A percentile compares a stretch with the other conserved stretches of the same genome.
Conservation (phyloP, 768 basidiomycete genomes). For the Tephrocybe sp. region DNA sequence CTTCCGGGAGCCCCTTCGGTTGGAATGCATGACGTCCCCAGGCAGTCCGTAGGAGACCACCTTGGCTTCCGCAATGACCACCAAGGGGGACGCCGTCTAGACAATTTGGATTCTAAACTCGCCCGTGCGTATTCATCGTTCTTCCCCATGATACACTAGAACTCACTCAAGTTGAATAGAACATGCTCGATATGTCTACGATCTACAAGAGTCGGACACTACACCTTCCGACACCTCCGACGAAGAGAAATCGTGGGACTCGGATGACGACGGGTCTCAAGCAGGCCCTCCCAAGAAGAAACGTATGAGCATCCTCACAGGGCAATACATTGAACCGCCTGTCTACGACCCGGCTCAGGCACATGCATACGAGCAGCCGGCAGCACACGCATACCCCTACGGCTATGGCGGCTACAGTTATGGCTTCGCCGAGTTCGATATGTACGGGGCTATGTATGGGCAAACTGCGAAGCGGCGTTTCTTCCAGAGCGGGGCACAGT, state of each 20-base stretch:
- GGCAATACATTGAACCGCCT: constrained; percentile 55
- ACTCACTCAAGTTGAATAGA: constrained; percentile 37
- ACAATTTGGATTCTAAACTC: constrained; percentile 68
- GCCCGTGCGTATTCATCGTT: constrained; percentile 54
- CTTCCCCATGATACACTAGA: not conserved
- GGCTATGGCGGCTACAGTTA: constrained; percentile 41
- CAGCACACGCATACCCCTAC: constrained; percentile 18
- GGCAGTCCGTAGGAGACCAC: constrained; percentile 64
- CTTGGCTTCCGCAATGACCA: constrained; percentile 54
- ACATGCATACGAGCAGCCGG: constrained; percentile 1
- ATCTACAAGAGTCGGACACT: constrained; percentile 51
- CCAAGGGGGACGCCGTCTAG: constrained; percentile 50
- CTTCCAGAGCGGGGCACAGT: constrained; percentile 48
- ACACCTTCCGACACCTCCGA: constrained; percentile 47
- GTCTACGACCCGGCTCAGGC: constrained; percentile 29
- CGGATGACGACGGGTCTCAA: constrained; percentile 40
- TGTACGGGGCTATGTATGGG: constrained; percentile 25
- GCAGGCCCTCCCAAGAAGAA: constrained; percentile 33
- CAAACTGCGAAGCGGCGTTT: constrained; percentile 49
- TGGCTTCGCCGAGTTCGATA: constrained; percentile 41
- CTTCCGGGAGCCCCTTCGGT: constrained; percentile 76
- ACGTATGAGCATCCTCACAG: constrained; percentile 71
- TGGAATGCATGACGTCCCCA: constrained; percentile 80
- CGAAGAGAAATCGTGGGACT: constrained; percentile 47
- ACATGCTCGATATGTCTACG: constrained; percentile 66